Conservation (phyloP, 148 eudicot genomes). For the Euryodendron excelsum region DNA sequence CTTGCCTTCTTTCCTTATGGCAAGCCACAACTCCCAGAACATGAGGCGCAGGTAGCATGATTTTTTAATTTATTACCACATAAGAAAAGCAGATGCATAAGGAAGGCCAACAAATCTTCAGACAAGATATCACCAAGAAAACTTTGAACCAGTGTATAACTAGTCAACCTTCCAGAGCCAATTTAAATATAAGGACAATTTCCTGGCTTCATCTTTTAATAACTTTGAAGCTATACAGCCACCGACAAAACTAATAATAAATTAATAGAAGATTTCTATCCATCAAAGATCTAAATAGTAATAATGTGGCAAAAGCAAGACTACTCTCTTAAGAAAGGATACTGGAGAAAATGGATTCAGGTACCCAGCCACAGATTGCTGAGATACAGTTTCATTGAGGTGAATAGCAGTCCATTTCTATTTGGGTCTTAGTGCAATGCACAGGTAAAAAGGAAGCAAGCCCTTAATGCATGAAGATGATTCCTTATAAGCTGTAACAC, state of each 20-base stretch:
- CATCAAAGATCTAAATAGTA: too few species aligned
- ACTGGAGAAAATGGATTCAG: background rate
- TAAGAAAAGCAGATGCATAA: background rate
- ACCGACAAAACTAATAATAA: background rate
- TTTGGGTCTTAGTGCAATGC: background rate
- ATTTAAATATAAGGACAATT: background rate
- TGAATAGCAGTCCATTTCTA: background rate
- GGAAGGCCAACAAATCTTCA: background rate
- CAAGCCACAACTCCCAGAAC: conserved; percentile 6
- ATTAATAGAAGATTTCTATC: background rate
- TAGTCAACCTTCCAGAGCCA: background rate
- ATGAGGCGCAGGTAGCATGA: background rate
- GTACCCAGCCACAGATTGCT: background rate
- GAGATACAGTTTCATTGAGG: background rate
- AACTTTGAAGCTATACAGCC: conserved; percentile 6
- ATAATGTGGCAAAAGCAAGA: too few species aligned
- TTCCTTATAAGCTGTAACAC: background rate
- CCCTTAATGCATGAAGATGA: background rate
- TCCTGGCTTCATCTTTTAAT: background rate
- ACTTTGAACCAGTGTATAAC: background rate
- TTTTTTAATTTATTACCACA: background rate
- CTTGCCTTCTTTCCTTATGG: background rate
- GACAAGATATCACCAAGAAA: background rate
- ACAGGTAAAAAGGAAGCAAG: background rate
- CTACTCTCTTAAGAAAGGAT: too few species aligned